Base-by-base conservation (phyloP, 2,329 filamentous ascomycete genomes). In the Colletotrichum sp. region DNA sequence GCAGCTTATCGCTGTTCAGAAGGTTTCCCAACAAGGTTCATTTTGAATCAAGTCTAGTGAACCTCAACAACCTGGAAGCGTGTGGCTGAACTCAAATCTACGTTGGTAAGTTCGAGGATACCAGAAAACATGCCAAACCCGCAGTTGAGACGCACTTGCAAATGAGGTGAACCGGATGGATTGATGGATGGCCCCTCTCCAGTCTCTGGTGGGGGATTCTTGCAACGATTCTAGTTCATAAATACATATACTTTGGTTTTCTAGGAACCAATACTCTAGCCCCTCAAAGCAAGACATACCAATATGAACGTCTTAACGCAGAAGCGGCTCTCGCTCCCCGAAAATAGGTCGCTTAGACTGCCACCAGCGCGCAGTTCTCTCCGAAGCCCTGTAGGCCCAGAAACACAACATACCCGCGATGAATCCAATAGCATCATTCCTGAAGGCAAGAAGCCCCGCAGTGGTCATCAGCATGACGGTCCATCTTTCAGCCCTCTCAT, bases 391-490 rank as follows among this genome's bases (percentile, higher is more conserved):
- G 81, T 96, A 94, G 0, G 92, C 91, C 85, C 90, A 93, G 84
- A 96, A 92, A 82, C 95, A 98, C 5, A 94, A 82, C 88, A 98
- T 91, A 0, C 96, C 96, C 0, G 94, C 95, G 16, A 94, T 76
- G 80, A 98, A 98, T 0, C 96, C 96, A 8, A 98, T 91, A 0
- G 93, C 96, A 84, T 98, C 96, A 81, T 98, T 98, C 83, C 92
- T 94, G 80, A 98, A 98, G 0, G 95, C 95, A 66, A 98, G 84
- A 70, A 98, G 90, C 4, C 94, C 91, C 0, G 94, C 96, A 11
- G 95, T 92, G 0, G 96, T 98, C 77, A 96, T 93, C 74, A 98
- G 89, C 96, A 98, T 98, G 0, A 98, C 93, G 27, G 92, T 94
- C 94, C 95, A 98, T 73, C 96, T 89, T 82, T 95, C 92, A 72